A percentile compares a stretch with the other conserved stretches of the same genome.
phyloP scores from a whole-genome alignment of 192 early-diverging fungal genomes.

The Spizellomyces sp. region DNA sequence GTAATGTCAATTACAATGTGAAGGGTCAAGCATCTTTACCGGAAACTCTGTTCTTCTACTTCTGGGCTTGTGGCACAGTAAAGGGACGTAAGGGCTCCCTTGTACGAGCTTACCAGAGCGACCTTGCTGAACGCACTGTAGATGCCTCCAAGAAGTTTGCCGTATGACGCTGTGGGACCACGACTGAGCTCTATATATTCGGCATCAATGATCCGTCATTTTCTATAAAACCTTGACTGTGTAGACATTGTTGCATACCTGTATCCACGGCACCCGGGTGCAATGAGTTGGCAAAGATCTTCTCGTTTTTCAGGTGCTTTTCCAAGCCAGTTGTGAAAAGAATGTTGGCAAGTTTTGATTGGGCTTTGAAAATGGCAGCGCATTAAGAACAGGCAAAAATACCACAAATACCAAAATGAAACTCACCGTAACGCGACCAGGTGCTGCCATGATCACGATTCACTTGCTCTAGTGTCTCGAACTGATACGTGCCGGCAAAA shows the following conservation, averaged over 20 bases:
- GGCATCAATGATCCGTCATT: no score
- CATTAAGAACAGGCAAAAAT: no score
- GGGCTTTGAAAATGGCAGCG: no score
- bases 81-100: conserved; percentile 43
- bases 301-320: conserved; percentile 35
- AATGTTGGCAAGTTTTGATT: conserved; percentile 58
- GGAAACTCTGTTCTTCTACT: conserved; percentile 37
- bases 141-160: not conserved
- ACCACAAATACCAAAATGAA: no score
- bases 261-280: conserved; percentile 43
- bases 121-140: conserved; percentile 10
- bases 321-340: conserved; percentile 54
- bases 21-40: conserved; percentile 9
- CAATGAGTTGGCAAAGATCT: conserved; percentile 46
- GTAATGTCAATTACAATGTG: not conserved
- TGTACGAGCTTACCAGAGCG: conserved; percentile 20
- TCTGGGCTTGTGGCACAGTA: conserved; percentile 42
- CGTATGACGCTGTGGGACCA: conserved; percentile 8
- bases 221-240: no score
- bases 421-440: not conserved
- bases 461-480: not conserved
- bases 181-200: conserved; percentile 21
- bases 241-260: not conserved
- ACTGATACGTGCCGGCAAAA: not conserved
- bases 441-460: conserved; percentile 42